Conservation (phyloP, 495 filamentous ascomycete species). For the Pseudoneurospora amorphoporcata region DNA sequence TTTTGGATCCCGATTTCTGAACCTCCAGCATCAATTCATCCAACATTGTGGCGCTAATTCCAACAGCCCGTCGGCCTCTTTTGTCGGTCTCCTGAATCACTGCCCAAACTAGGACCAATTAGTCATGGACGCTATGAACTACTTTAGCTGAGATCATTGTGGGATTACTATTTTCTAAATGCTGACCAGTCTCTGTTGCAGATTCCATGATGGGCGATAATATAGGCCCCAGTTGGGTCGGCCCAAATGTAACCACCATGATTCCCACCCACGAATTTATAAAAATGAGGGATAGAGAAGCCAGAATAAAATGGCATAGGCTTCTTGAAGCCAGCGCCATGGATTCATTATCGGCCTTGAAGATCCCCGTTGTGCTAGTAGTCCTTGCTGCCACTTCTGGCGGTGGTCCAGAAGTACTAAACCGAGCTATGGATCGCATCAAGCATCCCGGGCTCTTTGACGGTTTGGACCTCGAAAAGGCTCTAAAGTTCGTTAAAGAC, state of each 20-base stretch:
- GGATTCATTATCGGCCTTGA: neutral
- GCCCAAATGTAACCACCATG: neutral
- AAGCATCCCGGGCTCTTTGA: neutral
- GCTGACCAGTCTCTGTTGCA: neutral
- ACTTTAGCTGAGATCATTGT: neutral
- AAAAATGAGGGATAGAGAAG: neutral
- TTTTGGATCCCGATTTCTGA: neutral
- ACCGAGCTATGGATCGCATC: neutral
- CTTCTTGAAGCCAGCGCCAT: neutral
- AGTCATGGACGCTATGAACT: neutral
- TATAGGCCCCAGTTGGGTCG: neutral
- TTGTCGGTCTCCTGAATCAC: neutral
- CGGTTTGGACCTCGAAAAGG: neutral
- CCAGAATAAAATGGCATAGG: neutral
- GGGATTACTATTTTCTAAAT: neutral
- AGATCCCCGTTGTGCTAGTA: neutral
- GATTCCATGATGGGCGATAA: neutral
- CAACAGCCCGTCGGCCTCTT: neutral
- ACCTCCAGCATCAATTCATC: neutral
- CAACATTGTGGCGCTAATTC: neutral
- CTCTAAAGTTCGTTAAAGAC: neutral
- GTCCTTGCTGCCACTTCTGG: neutral
- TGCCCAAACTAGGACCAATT: neutral
- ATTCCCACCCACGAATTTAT: neutral
- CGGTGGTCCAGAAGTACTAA: too few species aligned